Base-by-base conservation (phyloP, 2,329 filamentous ascomycete species). In the Colletotrichum orchidophilum region DNA sequence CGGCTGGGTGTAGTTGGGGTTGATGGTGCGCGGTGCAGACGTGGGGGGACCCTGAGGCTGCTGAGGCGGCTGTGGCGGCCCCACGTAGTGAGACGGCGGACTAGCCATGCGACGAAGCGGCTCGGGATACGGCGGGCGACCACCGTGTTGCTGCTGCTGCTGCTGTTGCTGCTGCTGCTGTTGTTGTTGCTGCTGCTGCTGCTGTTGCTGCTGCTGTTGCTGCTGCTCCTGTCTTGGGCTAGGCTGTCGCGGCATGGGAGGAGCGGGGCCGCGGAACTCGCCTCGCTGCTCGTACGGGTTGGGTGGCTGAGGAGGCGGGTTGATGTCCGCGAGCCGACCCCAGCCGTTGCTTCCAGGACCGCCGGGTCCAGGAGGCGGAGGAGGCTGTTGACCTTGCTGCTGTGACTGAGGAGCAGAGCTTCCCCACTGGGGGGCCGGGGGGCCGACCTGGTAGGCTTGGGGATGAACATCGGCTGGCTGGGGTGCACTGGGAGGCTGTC, bases 401-500 rank as follows among this genome's bases (percentile, higher is more conserved):
- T 83, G 82, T 53, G 82, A 82, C 71, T 87, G 86, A 60, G 90
- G 89, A 53, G 91, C 89, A 59, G 94, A 93, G 70, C 92, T 93
- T 73, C 93, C 94, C 96, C 96, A 98, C 80, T 97, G 93, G 74
- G 95, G 95, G 62, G 92, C 93, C 63, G 94, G 94, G 70, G 94
- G 94, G 12, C 93, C 94, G 75, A 93, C 90, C 81, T 97, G 95
- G 78, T 98, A 98, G 7, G 95, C 94, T 78, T 97, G 94, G 60
- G 96, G 96, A 80, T 98, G 95, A 26, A 98, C 95, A 81, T 99
- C 96, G 78, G 97, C 96, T 8, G 96, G 96, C 76, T 96, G 90
- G n/a, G 96, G 95, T 62, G 92, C 94, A 75, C 87, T 91, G 75
- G 88, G 91, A 77, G 92, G 93, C 72, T 92, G 87, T 76, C 92